These are phyloP conservation scores for Akebia trifoliata DNA, from an alignment of 164 flowering plant genomes.

Conservation along the genomic window DNA sequence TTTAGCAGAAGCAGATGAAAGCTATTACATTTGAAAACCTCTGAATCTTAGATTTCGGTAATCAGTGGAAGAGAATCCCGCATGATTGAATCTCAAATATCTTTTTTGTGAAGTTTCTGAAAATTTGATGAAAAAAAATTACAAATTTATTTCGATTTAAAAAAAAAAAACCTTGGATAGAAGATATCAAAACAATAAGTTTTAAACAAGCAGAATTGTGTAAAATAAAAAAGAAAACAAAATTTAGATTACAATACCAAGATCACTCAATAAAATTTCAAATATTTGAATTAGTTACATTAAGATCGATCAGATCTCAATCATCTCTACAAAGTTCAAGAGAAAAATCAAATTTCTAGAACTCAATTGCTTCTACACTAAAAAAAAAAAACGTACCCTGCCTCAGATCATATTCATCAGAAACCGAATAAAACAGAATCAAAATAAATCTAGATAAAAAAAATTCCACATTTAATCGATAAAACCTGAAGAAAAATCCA, in stretches of 20 bases:
- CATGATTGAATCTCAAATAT: background rate
- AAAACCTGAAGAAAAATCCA: constrained; percentile 1
- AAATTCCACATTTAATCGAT: background rate
- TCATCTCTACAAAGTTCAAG: constrained; percentile 4
- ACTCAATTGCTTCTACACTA: too few species aligned
- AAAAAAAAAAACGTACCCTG: background rate
- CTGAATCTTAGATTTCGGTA: background rate
- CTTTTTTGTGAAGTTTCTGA: constrained; percentile 3
- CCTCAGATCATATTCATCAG: constrained; percentile 12
- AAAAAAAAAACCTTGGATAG: too few species aligned
- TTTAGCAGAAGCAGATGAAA: background rate
- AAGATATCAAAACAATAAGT: too few species aligned
- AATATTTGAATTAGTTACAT: background rate
- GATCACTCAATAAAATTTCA: background rate
- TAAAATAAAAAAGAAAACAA: background rate
- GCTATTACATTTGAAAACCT: constrained; percentile 2
- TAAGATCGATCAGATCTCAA: constrained; percentile 16
- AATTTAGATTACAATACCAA: constrained; percentile 1
- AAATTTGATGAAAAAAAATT: too few species aligned
- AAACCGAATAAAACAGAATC: constrained; percentile 1
- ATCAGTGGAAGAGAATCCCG: constrained; percentile 2
- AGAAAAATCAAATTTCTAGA: too few species aligned
- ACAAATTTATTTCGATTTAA: too few species aligned
- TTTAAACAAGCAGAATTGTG: background rate
- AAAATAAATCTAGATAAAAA: constrained; percentile 10